Percentiles rank a stretch among this genome's conserved stretches.
Evolutionary conservation across 805 yeast species (phyloP).

Genomic region (Wickerhamiella domercqiae): DNA sequence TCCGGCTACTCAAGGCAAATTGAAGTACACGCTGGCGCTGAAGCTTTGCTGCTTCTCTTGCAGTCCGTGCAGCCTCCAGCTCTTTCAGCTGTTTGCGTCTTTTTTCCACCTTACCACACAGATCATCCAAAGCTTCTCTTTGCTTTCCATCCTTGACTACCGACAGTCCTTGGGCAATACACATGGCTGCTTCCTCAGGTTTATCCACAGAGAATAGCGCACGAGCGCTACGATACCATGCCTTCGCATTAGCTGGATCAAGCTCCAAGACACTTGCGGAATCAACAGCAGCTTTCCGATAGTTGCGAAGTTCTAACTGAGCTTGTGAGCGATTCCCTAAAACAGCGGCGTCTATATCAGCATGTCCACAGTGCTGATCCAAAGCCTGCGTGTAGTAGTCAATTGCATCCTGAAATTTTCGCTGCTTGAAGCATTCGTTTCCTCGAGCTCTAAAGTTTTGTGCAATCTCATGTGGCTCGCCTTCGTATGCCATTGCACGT

Average conservation of each 20-base stretch:
- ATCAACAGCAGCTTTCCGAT: conserved; percentile 73
- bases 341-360: conserved; percentile 33
- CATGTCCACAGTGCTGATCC: conserved; percentile 40
- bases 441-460: conserved; percentile 85
- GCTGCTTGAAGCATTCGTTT: conserved; percentile 64
- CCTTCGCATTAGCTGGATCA: conserved; percentile 60
- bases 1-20: conserved; percentile 48
- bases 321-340: conserved; percentile 81
- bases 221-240: conserved; percentile 68
- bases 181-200: conserved; percentile 54
- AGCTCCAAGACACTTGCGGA: conserved; percentile 49
- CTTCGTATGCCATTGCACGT: conserved; percentile 83
- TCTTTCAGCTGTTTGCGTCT: conserved; percentile 21
- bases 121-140: conserved; percentile 38
- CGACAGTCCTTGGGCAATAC: conserved; percentile 48
- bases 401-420: conserved; percentile 61
- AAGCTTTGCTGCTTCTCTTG: conserved; percentile 1
- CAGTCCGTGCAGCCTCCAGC: conserved; percentile 4
- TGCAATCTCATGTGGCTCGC: conserved; percentile 87
- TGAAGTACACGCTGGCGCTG: conserved; percentile 24
- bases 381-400: conserved; percentile 69
- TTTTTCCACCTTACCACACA: conserved; percentile 30
- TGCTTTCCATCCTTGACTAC: conserved; percentile 45
- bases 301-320: conserved; percentile 71
- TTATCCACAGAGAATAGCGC: conserved; percentile 59